These are phyloP conservation scores for Globisporangium rhizosaccharum DNA, from an alignment of 352 stramenopile genomes.

Conservation along the genomic window DNA sequence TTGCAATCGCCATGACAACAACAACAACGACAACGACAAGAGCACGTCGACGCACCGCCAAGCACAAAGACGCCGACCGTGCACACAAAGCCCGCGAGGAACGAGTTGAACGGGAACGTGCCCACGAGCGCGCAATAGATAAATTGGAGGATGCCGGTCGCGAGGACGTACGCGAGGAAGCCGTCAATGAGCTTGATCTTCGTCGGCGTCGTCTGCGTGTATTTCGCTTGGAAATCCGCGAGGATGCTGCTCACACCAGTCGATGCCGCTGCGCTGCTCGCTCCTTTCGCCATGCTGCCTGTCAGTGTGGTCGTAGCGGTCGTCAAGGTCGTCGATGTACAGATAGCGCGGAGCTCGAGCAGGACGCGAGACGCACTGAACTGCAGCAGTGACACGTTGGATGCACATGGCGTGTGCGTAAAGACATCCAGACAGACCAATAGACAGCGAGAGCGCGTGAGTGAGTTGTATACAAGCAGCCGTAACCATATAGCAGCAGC, in stretches of 20 bases:
- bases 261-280: constrained; percentile 25
- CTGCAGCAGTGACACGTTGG: not conserved
- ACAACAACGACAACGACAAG: not conserved
- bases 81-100: constrained; percentile 87
- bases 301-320: too few relatives aligned
- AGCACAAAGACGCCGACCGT: constrained; percentile 89
- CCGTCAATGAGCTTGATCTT: constrained; percentile 90
- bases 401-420: not conserved
- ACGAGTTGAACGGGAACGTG: constrained; percentile 92
- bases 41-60: constrained; percentile 40
- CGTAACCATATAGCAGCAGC: not conserved
- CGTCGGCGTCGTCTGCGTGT: constrained; percentile 80
- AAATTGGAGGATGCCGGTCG: constrained; percentile 88
- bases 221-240: constrained; percentile 61
- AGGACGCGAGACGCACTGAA: not conserved
- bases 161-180: constrained; percentile 87
- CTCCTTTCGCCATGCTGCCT: constrained; percentile 12
- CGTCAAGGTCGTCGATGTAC: not conserved
- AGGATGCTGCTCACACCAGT: constrained; percentile 46
- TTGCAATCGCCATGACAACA: not conserved
- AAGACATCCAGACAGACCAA: too few relatives aligned
- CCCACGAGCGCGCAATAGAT: constrained; percentile 88
- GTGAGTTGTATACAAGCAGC: not conserved
- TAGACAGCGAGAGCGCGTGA: too few relatives aligned
- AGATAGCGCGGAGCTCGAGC: too few relatives aligned